Conservation (phyloP, 805 yeast genomes). For the Komagataella pseudopastoris region DNA sequence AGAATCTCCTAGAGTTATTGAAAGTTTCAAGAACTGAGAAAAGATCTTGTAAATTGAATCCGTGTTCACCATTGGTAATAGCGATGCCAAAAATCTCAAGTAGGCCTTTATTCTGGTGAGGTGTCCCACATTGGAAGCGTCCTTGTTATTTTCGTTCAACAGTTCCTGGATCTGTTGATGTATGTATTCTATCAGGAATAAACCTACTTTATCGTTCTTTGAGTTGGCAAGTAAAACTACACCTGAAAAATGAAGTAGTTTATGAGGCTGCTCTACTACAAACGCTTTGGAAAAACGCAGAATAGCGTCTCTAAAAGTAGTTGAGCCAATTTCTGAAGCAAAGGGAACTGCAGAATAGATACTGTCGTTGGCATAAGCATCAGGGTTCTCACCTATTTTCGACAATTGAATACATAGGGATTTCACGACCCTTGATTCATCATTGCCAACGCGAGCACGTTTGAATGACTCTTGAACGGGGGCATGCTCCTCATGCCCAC, state of each 20-base stretch:
- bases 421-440: background rate
- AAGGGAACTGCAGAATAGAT: slow-evolving; percentile 58
- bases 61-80: slow-evolving; percentile 50
- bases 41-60: slow-evolving; percentile 28
- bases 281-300: slow-evolving; percentile 56
- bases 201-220: slow-evolving; percentile 51
- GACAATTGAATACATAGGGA: slow-evolving; percentile 34
- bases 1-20: slow-evolving; percentile 49
- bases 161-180: slow-evolving; percentile 49
- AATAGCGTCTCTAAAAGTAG: slow-evolving; percentile 42
- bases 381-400: slow-evolving; percentile 40
- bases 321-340: slow-evolving; percentile 52
- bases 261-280: slow-evolving; percentile 83
- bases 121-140: slow-evolving; percentile 30
- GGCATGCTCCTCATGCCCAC: background rate
- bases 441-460: background rate
- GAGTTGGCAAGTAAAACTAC: slow-evolving; percentile 55
- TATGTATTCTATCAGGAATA: slow-evolving; percentile 53
- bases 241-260: slow-evolving; percentile 57
- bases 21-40: slow-evolving; percentile 36
- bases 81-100: slow-evolving; percentile 53
- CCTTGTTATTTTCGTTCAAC: slow-evolving; percentile 19
- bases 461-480: background rate
- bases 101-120: slow-evolving; percentile 64
- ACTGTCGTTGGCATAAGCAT: slow-evolving; percentile 28